Percentiles rank a stretch among this genome's conserved stretches.
Evolutionary conservation across 2,329 filamentous ascomycete species (phyloP).

Genomic region (Colletotrichum higginsianum): DNA sequence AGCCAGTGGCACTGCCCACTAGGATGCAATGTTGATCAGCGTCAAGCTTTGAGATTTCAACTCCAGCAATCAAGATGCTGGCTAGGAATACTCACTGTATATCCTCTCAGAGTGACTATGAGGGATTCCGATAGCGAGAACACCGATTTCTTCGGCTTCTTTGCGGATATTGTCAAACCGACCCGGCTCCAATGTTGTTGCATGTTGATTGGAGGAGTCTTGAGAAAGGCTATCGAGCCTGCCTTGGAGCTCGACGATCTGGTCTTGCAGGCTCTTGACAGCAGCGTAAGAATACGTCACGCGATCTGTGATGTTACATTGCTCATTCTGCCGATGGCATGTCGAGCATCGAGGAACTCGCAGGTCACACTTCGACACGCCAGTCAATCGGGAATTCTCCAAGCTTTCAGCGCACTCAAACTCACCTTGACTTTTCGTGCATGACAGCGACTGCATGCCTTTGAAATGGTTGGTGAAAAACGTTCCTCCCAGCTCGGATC

Average conservation of each 20-base stretch:
- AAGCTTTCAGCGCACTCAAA: not conserved
- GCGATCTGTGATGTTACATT: slow-evolving; percentile 44
- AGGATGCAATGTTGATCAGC: not conserved
- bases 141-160: slow-evolving; percentile 47
- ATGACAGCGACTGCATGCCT: slow-evolving; percentile 42
- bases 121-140: slow-evolving; percentile 44
- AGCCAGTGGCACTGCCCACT: slow-evolving; percentile 47
- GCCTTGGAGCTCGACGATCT: slow-evolving; percentile 29
- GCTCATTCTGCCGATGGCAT: slow-evolving; percentile 38
- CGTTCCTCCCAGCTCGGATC: slow-evolving; percentile 27
- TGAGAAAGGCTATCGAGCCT: slow-evolving; percentile 20
- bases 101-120: slow-evolving; percentile 40
- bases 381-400: not conserved
- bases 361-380: slow-evolving; percentile 45
- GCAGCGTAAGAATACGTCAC: slow-evolving; percentile 42
- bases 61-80: not conserved
- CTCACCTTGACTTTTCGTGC: slow-evolving; percentile 46
- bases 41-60: too few relatives aligned
- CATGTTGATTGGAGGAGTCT: not conserved
- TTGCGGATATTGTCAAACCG: slow-evolving; percentile 35
- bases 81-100: slow-evolving; percentile 40
- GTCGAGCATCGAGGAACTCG: slow-evolving; percentile 46
- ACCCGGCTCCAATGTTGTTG: not conserved
- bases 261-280: slow-evolving; percentile 33
- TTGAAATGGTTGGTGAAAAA: slow-evolving; percentile 36